Evolutionary conservation across 139 green algal genomes (phyloP).

Genomic region (Coccomyxa sp.): DNA sequence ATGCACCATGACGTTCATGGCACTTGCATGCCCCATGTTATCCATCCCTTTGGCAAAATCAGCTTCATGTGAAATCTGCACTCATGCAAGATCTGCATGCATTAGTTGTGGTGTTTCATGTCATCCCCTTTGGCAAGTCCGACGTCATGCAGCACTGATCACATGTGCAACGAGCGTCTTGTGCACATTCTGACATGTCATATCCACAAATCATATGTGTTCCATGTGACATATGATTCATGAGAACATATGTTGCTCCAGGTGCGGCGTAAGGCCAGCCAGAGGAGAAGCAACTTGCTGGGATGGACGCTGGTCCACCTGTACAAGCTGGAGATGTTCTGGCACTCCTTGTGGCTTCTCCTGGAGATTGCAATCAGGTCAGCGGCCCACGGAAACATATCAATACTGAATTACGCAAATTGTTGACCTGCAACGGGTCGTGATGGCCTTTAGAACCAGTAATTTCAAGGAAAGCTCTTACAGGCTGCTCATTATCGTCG

Average conservation of each 20-base stretch:
- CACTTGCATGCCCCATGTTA: background rate
- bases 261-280: background rate
- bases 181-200: background rate
- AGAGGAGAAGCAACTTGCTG: slow-evolving; percentile 25
- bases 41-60: background rate
- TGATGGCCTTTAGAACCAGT: background rate
- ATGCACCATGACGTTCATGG: background rate
- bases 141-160: no score
- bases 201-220: background rate
- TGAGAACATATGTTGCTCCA: background rate
- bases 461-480: background rate
- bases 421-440: background rate
- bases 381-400: background rate
- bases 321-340: slow-evolving; percentile 36
- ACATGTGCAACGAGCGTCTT: background rate
- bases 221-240: no score
- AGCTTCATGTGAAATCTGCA: no score
- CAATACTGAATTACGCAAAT: background rate
- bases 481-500: background rate
- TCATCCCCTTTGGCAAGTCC: no score
- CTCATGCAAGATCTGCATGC: no score
- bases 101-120: no score
- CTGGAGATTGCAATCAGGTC: slow-evolving; percentile 49
- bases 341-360: slow-evolving; percentile 46
- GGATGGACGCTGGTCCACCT: slow-evolving; percentile 38